phyloP scores from a whole-genome alignment of 305 asterid species.

The Fraxinus velutina region DNA sequence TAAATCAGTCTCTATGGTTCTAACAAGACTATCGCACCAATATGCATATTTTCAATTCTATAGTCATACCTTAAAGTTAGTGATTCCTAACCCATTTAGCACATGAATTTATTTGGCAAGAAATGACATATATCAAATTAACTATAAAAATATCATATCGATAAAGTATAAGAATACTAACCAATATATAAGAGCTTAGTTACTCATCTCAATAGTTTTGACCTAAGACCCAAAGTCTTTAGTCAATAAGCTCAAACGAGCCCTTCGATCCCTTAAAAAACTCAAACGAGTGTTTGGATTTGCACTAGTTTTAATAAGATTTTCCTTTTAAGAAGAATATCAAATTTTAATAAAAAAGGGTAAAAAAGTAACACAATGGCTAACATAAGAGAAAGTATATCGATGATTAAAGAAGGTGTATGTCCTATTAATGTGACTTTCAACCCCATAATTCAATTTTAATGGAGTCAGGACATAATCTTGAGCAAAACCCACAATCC shows the following conservation, averaged over 20 bases:
- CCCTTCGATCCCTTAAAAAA: neutral
- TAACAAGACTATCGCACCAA: neutral
- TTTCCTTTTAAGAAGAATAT: neutral
- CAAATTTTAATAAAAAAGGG: neutral
- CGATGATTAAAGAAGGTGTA: neutral
- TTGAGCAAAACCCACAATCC: neutral
- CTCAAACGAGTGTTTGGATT: neutral
- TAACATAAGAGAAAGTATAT: neutral
- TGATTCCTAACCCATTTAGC: neutral
- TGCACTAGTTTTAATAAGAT: neutral
- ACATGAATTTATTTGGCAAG: neutral
- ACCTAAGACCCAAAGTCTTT: neutral
- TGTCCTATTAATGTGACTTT: neutral
- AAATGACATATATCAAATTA: neutral
- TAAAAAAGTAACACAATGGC: neutral
- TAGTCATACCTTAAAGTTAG: neutral
- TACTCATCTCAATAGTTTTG: neutral
- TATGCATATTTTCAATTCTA: neutral
- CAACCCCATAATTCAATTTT: neutral
- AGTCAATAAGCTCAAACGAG: neutral
- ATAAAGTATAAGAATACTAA: neutral
- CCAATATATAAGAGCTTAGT: neutral
- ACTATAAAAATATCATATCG: neutral
- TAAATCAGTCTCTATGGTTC: neutral
- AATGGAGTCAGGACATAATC: neutral